Percentiles rank a stretch among this genome's conserved stretches.
Conservation (phyloP, 2,329 filamentous ascomycete species). For the Venturia aucupariae region DNA sequence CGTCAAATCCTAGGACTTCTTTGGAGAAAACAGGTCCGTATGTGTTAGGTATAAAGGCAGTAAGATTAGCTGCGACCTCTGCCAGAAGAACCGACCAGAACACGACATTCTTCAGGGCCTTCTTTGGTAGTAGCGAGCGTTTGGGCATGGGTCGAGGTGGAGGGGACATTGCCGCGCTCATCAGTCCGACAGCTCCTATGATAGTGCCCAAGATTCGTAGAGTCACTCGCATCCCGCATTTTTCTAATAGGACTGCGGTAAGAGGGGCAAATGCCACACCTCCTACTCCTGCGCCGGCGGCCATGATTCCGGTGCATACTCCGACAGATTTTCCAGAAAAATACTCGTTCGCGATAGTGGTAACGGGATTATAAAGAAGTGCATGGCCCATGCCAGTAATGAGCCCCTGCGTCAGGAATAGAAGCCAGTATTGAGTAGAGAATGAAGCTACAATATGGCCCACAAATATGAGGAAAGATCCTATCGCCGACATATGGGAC, state of each 20-base stretch:
- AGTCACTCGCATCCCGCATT: neutral
- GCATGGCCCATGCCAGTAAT: conserved; percentile 38
- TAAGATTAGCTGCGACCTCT: neutral
- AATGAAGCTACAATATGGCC: neutral
- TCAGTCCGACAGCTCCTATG: neutral
- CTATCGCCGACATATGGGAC: neutral
- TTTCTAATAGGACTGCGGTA: neutral
- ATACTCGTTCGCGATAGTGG: neutral
- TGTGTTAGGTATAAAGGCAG: neutral
- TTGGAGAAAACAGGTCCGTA: neutral
- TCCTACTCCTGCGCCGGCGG: neutral
- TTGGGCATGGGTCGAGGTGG: neutral
- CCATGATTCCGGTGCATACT: neutral
- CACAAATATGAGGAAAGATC: neutral
- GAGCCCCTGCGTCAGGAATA: conserved; percentile 40
- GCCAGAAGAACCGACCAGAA: neutral
- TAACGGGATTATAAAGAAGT: conserved; percentile 29
- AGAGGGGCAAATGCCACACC: neutral
- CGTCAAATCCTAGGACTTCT: neutral
- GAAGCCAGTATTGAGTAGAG: conserved; percentile 35
- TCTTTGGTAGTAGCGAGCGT: neutral
- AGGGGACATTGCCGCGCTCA: neutral
- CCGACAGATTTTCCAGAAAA: neutral
- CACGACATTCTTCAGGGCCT: neutral
- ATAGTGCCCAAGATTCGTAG: neutral